phyloP scores from a whole-genome alignment of 495 filamentous ascomycete genomes.

The Xylaria intraflava region DNA sequence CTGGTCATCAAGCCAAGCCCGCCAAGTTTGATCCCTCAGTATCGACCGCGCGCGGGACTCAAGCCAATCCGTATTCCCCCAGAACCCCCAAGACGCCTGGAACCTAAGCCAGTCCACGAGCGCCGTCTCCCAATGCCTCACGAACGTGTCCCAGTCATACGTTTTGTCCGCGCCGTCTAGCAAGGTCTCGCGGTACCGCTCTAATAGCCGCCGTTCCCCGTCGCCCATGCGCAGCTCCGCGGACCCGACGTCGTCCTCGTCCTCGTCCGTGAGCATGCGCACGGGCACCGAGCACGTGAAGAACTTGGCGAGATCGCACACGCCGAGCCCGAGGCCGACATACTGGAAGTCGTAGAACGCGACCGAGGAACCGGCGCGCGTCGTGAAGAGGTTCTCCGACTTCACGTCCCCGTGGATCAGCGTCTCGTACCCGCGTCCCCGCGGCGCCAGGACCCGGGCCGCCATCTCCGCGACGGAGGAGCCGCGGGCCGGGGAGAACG shows the following conservation, averaged over 20 bases:
- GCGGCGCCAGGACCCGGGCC: slow-evolving; percentile 24
- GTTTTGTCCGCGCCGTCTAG: slow-evolving; percentile 7
- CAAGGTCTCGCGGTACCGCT: slow-evolving; percentile 28
- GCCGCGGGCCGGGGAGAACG: background rate
- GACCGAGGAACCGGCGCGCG: slow-evolving; percentile 22
- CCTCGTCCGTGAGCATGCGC: slow-evolving; percentile 16
- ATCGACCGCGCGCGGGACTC: slow-evolving; percentile 29
- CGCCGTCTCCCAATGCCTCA: slow-evolving; percentile 40
- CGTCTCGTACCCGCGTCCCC: slow-evolving; percentile 28
- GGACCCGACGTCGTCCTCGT: slow-evolving; percentile 16
- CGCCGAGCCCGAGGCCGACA: slow-evolving; percentile 37
- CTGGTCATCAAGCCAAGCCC: slow-evolving; percentile 2
- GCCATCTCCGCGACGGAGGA: slow-evolving; percentile 24
- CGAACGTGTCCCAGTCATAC: slow-evolving; percentile 35
- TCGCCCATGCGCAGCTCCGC: slow-evolving; percentile 18
- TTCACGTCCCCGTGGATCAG: slow-evolving; percentile 45
- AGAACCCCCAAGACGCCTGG: slow-evolving; percentile 43
- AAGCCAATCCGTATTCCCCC: slow-evolving; percentile 42
- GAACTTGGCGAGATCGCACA: slow-evolving; percentile 42
- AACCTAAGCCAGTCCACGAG: slow-evolving; percentile 45
- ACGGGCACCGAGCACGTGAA: slow-evolving; percentile 32
- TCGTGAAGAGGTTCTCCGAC: slow-evolving; percentile 36
- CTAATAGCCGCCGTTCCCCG: slow-evolving; percentile 30
- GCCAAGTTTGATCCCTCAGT: slow-evolving; percentile 13
- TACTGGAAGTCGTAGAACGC: slow-evolving; percentile 47